Base-by-base conservation (phyloP, 2,329 filamentous ascomycete genomes). In the Orbilia brochopaga region DNA sequence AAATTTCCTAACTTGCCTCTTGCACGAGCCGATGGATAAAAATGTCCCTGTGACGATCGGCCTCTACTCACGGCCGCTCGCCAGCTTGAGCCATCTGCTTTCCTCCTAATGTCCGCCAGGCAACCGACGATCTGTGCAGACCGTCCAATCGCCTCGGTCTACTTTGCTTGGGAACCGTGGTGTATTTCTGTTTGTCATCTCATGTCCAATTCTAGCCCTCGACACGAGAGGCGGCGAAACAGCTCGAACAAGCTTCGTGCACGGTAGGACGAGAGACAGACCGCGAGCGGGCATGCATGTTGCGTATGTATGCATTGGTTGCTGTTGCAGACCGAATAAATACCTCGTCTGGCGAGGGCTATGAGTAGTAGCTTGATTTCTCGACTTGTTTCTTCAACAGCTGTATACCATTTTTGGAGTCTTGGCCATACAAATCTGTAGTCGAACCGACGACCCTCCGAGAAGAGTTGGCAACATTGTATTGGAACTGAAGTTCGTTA, bases 381-480 rank as follows among this genome's bases (percentile, higher is more conserved):
- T 52, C 19, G 48, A n/a, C n/a, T n/a, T n/a, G n/a, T n/a, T n/a
- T n/a, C n/a, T n/a, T n/a, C n/a, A n/a, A n/a, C n/a, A n/a, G 15
- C n/a, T 6, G 24, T 24, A 62, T 46, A 60, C 66, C 62, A 64
- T 37, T 58, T 21, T 17, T 6, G 7, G 15, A 7, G 44, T 7
- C 27, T 32, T 32, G 27, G 27, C 27, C 27, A 8, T 48, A 48
- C 17, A 21, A 4, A 5, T 4, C 19, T 32, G 44, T 5, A 23
- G 44, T 48, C 44, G 17, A 48, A 53, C 50, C 67, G 67, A 72
- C 67, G 67, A 72, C 64, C 61, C 67, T 72, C 67, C 67, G 67
- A 72, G 54, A 53, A 52, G 64, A 61, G 53, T 57, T 54, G 46
- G 24, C 50, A 19, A 23, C 27, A 53, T 32, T 30, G 17, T 23